Percentiles rank a stretch among this genome's conserved stretches.
Conservation (phyloP, 2,329 filamentous ascomycete genomes). For the Aspergillus arachidicola region DNA sequence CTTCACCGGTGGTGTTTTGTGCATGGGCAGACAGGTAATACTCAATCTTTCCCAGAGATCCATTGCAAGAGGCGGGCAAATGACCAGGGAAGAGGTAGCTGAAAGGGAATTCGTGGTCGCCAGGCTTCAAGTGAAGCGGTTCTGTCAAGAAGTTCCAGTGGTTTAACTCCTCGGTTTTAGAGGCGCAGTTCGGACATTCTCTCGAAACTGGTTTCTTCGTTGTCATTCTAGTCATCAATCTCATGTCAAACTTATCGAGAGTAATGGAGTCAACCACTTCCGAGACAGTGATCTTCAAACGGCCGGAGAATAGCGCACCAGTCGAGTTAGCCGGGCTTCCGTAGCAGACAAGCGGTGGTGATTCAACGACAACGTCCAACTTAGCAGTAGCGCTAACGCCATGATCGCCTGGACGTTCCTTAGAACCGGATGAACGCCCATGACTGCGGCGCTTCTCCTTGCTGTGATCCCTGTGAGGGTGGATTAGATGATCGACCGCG, state of each 20-base stretch:
- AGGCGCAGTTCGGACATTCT: slow-evolving; percentile 77
- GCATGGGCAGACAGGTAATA: slow-evolving; percentile 76
- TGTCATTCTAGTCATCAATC: slow-evolving; percentile 68
- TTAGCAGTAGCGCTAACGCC: slow-evolving; percentile 49
- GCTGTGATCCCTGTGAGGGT: slow-evolving; percentile 43
- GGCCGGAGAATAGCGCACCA: slow-evolving; percentile 82
- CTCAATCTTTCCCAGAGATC: slow-evolving; percentile 70
- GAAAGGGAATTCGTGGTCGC: slow-evolving; percentile 81
- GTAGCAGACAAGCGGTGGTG: slow-evolving; percentile 82
- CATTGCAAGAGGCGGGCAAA: slow-evolving; percentile 81
- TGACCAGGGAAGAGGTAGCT: slow-evolving; percentile 83
- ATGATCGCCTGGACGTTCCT: slow-evolving; percentile 37
- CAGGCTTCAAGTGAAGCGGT: slow-evolving; percentile 47
- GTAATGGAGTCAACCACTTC: slow-evolving; percentile 63
- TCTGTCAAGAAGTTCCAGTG: slow-evolving; percentile 75
- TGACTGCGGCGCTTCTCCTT: slow-evolving; percentile 46
- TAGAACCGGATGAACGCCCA: slow-evolving; percentile 38
- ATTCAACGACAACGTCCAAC: slow-evolving; percentile 72
- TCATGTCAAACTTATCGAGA: slow-evolving; percentile 73
- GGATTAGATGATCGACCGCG: slow-evolving; percentile 48
- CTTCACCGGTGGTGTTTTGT: slow-evolving; percentile 62
- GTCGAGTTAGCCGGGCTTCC: slow-evolving; percentile 73
- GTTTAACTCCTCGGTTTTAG: slow-evolving; percentile 72
- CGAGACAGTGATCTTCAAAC: slow-evolving; percentile 72
- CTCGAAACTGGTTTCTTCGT: slow-evolving; percentile 81